A percentile compares a stretch with the other conserved stretches of the same genome.
Conservation (phyloP, 371 early-diverging fungal species). For the Syncephalastrum contaminatum region DNA sequence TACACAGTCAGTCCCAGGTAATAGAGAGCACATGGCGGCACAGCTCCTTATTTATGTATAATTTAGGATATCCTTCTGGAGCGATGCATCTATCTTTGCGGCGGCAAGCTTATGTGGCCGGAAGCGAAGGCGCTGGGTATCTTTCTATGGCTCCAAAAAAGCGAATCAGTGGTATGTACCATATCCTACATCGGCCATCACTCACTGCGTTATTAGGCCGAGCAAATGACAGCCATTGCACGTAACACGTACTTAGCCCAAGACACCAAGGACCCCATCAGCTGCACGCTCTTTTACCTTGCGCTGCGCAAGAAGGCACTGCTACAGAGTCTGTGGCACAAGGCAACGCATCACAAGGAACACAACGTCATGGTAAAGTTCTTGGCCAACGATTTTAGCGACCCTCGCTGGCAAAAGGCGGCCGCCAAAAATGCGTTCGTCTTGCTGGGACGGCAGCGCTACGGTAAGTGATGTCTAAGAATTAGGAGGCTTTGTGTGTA, state of each 20-base stretch:
- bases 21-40: not conserved
- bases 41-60: not conserved
- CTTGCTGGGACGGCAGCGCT: constrained; percentile 91
- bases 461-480: constrained; percentile 51
- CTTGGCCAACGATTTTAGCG: constrained; percentile 85
- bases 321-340: constrained; percentile 87
- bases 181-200: not conserved
- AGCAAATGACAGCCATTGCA: constrained; percentile 82
- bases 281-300: constrained; percentile 83
- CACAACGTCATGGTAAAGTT: constrained; percentile 86
- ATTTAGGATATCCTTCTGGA: constrained; percentile 74
- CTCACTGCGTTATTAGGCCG: constrained; percentile 34
- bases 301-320: constrained; percentile 85
- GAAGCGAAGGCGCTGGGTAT: constrained; percentile 81
- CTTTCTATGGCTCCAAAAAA: constrained; percentile 83
- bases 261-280: constrained; percentile 75
- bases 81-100: constrained; percentile 55
- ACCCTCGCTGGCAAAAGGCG: constrained; percentile 86
- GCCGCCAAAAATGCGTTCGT: constrained; percentile 98
- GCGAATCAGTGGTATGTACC: constrained; percentile 63
- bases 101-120: constrained; percentile 74
- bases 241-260: constrained; percentile 82
- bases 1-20: constrained; percentile 88
- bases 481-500: not conserved
- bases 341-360: constrained; percentile 81